Evolutionary conservation across 2,329 filamentous ascomycete species (phyloP).

Genomic region (Aspergillus pseudoglaucus): DNA sequence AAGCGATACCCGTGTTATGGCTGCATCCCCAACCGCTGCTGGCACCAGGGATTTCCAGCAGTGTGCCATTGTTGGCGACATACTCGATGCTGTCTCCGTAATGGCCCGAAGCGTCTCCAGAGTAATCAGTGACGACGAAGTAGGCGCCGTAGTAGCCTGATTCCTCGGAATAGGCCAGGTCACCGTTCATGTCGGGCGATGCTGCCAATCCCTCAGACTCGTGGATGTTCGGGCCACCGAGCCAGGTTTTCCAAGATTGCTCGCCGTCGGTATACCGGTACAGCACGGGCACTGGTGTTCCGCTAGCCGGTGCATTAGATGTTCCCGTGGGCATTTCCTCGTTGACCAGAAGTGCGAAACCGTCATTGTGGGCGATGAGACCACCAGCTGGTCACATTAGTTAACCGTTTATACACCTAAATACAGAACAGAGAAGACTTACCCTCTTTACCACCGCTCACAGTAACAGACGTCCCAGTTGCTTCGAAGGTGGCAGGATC

Average conservation of each 20-base stretch:
- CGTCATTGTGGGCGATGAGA: conserved; percentile 56
- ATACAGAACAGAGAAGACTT: no score
- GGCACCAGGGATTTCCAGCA: conserved; percentile 48
- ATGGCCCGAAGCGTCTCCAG: conserved; percentile 49
- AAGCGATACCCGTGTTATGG: conserved; percentile 59
- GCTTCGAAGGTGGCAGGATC: conserved; percentile 50
- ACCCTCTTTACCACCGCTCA: conserved; percentile 50
- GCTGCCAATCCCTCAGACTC: conserved; percentile 42
- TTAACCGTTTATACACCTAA: no score
- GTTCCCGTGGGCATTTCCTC: conserved; percentile 46
- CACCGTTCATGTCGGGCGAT: conserved; percentile 56
- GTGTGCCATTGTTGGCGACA: conserved; percentile 42
- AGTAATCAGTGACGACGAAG: conserved; percentile 56
- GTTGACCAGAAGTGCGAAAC: conserved; percentile 57
- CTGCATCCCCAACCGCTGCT: conserved; percentile 56
- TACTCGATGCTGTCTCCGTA: conserved; percentile 54
- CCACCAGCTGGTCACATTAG: conserved; percentile 43
- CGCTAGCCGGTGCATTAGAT: conserved; percentile 44
- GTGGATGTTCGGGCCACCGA: conserved; percentile 53
- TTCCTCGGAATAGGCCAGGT: conserved; percentile 54
- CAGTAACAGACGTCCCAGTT: conserved; percentile 46
- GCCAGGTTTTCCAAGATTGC: conserved; percentile 53
- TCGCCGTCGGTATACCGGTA: conserved; percentile 52
- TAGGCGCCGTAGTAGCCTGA: conserved; percentile 56
- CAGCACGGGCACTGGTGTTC: conserved; percentile 50